Base-by-base conservation (phyloP, 805 yeast genomes). In the Yamadazyma insecticola region DNA sequence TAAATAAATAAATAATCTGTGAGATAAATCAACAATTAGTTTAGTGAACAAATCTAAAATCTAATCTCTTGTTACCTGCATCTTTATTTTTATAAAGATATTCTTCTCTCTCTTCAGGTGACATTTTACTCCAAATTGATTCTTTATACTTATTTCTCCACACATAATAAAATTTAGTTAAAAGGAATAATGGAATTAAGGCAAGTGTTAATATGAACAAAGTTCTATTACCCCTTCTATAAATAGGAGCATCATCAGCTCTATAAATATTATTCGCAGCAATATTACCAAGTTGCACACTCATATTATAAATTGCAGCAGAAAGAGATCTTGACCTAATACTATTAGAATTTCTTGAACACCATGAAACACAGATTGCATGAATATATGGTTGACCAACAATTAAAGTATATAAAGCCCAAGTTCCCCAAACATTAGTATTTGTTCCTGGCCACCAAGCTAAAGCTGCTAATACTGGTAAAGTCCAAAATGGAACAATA, bases 361-460 rank as follows among this genome's bases (percentile, higher is more conserved):
- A 43, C 60, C 59, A 54, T 3, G 54, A 40, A 6, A 51, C 57
- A 34, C 48, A 38, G 16, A 54, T 51, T 5, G 61, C 60, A 39
- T 49, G 55, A 45, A 57, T 48, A 48, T 56, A 44, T 41, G 63
- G 63, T 45, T 56, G 49, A 37, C 51, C 57, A 16, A 50, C 9
- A n/a, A 48, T 24, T 13, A 53, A 28, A 5, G 55, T 48, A 8
- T 60, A 48, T 16, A 70, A 27, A 1, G 53, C 57, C 52, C 60
- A 69, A 4, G 72, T 65, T 3, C 64, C 65, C 74, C 74, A 68
- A 3, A 47, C 40, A 22, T 57, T 38, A 2, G 43, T 43, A 45
- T 59, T 62, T 15, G 67, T 55, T 3, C 69, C 69, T 0, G 53
- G 43, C 72, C 74, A 66, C 49, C 46, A 68, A 16, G 69, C 43